Evolutionary conservation across 345 rosid species (phyloP).

Genomic region (Odontarrhena argentea): DNA sequence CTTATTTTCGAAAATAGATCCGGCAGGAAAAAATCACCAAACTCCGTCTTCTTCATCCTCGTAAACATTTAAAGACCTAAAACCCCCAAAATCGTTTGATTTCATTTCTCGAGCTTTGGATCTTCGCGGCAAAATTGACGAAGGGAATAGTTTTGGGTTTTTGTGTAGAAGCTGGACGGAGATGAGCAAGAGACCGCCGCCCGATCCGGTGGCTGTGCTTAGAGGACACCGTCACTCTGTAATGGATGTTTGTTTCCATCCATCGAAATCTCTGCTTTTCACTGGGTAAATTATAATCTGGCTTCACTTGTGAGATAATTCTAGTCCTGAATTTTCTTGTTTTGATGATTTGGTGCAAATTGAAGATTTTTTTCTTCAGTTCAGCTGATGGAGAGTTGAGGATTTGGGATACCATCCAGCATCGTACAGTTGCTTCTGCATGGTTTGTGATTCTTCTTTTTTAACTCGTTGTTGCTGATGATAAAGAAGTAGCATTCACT

Average conservation of each 20-base stretch:
- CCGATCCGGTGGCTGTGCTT: conserved; percentile 87
- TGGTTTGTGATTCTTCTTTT: conserved; percentile 48
- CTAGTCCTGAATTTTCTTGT: not conserved
- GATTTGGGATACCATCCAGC: conserved; percentile 79
- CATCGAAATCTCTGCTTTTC: conserved; percentile 66
- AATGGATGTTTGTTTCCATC: conserved; percentile 77
- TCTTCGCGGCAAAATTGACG: conserved; percentile 4
- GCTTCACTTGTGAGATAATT: not conserved
- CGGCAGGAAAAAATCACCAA: conserved; percentile 3
- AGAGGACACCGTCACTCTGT: conserved; percentile 96
- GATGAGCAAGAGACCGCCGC: conserved; percentile 76
- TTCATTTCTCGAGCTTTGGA: not conserved
- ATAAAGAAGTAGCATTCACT: not conserved
- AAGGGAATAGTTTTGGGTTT: not conserved
- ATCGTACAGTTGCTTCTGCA: conserved; percentile 69
- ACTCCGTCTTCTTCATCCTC: not conserved
- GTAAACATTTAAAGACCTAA: not conserved
- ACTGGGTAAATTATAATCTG: conserved; percentile 56
- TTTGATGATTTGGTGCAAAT: conserved; percentile 10
- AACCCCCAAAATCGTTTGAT: not conserved
- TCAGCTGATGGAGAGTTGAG: conserved; percentile 89
- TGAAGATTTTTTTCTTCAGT: conserved; percentile 45
- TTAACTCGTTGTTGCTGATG: not conserved
- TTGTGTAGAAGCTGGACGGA: conserved; percentile 12
- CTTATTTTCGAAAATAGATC: not conserved